These are phyloP conservation scores for Diaporthe velutina DNA, from an alignment of 2,329 filamentous ascomycete genomes.

Conservation along the genomic window DNA sequence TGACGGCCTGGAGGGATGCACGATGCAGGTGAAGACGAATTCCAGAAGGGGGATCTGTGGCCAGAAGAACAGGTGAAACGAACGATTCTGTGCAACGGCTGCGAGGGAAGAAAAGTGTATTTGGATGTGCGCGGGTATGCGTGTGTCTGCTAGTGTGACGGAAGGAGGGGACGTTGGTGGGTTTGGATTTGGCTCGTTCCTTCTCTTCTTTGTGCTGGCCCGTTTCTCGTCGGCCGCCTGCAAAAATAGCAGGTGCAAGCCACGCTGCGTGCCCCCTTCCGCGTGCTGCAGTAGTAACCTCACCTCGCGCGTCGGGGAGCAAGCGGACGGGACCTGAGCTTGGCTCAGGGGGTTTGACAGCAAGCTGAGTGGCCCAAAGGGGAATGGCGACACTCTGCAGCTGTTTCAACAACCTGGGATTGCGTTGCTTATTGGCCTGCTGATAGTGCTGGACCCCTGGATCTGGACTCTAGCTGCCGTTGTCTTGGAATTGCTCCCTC, in stretches of 20 bases:
- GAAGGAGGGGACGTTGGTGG: not conserved
- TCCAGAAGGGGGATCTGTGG: not conserved
- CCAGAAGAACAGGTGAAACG: constrained; percentile 17
- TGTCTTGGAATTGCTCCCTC: constrained; percentile 23
- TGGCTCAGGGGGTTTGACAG: constrained; percentile 31
- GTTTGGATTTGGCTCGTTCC: not conserved
- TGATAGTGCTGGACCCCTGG: constrained; percentile 8
- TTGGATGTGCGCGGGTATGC: not conserved
- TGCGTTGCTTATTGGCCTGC: constrained; percentile 5
- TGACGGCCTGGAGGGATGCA: constrained; percentile 1
- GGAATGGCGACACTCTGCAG: constrained; percentile 10
- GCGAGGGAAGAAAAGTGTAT: constrained; percentile 8
- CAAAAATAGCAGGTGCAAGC: constrained; percentile 13
- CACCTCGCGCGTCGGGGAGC: not conserved
- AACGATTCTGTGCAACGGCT: constrained; percentile 5
- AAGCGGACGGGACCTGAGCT: not conserved
- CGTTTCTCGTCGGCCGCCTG: constrained; percentile 10
- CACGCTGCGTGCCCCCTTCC: not conserved
- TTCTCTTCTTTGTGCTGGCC: constrained; percentile 16
- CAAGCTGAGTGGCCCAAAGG: constrained; percentile 18
- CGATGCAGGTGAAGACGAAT: not conserved
- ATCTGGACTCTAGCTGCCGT: constrained; percentile 19
- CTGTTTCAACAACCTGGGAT: constrained; percentile 20
- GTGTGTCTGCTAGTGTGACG: not conserved
- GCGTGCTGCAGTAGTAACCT: not conserved